phyloP scores from a whole-genome alignment of 495 filamentous ascomycete species.

The Evernia prunastri region DNA sequence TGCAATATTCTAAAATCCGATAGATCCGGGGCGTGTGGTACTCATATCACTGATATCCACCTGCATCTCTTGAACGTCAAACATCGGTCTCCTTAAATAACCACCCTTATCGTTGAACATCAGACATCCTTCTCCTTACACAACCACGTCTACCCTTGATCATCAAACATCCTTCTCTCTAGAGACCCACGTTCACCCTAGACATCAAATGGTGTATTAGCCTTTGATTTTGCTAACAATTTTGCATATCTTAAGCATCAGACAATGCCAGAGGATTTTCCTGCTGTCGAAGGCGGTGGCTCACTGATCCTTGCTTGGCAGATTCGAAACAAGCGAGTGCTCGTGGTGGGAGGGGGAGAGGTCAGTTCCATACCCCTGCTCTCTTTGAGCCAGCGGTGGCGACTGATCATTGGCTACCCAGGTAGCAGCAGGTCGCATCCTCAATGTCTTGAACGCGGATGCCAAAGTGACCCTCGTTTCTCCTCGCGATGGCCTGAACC shows the following conservation, averaged over 20 bases:
- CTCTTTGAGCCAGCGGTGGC: neutral
- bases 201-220: no score
- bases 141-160: no score
- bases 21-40: no score
- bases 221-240: neutral
- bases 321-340: slow-evolving; percentile 69
- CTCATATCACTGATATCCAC: no score
- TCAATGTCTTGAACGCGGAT: slow-evolving; percentile 89
- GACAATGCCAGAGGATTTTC: slow-evolving; percentile 59
- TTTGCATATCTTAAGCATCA: neutral
- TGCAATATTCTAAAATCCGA: no score
- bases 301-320: slow-evolving; percentile 95
- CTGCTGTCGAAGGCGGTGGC: slow-evolving; percentile 77
- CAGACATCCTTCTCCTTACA: no score
- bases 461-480: slow-evolving; percentile 80
- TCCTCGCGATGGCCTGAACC: slow-evolving; percentile 71
- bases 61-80: no score
- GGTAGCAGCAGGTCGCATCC: slow-evolving; percentile 92
- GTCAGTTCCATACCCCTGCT: slow-evolving; percentile 38
- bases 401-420: slow-evolving; percentile 31
- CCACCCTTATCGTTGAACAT: no score
- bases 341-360: slow-evolving; percentile 92
- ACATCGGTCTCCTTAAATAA: no score
- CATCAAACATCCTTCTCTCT: no score
- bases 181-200: no score